Base-by-base conservation (phyloP, 441 rosid species). In the Euphorbia corollata region DNA sequence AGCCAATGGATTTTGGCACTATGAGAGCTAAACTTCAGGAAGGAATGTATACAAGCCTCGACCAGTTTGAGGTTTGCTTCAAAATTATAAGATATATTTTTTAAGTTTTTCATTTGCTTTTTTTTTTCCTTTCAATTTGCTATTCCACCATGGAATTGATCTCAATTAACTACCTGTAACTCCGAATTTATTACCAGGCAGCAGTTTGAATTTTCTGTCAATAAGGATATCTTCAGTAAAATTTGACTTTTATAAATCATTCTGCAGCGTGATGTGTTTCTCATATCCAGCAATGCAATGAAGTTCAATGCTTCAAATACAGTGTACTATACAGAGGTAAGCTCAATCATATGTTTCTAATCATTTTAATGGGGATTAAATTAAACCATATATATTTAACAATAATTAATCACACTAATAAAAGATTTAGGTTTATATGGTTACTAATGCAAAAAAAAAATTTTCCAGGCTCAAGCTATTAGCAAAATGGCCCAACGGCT, bases 1-100 rank as follows among this genome's bases (percentile, higher is more conserved):
- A 82, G 66, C 82, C 91, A 7, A 79, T 84, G 88, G 88, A 84
- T 79, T 83, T 84, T 58, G 75, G 81, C 60, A 79, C 83, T 0
- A 76, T 83, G 71, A 68, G 75, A 43, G 74, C 76, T 59, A 82
- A 84, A 75, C 84, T 84, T 64, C 73, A 76, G 48, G 77, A 70
- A 72, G 81, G 83, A 47, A 43, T 72, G 64, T 86, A 86, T 65
- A 68, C 66, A 58, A 69, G 73, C n/a, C 61, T 82, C 58, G 77
- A 69, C 36, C 82, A 80, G 38, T 86, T 78, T 71, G 86, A 83
- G 88, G 91, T 84, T 68, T 61, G 69, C 68, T 78, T 41, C 55
- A 48, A 20, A 51, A 54, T 15, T 2, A 64, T 11, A 22, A 60
- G 47, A 6, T 2, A 18, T 18, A 18, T 16, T 39, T 24, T 50